Conservation (phyloP, 495 filamentous ascomycete species). For the Wilcoxina mikolae region DNA sequence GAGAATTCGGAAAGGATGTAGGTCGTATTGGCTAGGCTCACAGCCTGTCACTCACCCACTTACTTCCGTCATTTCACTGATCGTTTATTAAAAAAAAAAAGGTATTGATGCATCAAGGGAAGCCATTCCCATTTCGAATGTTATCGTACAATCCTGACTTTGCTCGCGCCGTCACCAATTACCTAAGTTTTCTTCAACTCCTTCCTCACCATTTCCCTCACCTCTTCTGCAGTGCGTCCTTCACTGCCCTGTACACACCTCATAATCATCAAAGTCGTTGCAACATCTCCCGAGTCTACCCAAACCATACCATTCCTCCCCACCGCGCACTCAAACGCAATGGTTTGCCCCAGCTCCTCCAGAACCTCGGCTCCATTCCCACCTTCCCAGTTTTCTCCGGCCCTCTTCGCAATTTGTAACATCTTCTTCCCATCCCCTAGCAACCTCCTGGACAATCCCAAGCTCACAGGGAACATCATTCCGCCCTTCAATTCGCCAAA, state of each 20-base stretch:
- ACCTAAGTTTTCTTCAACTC: constrained; percentile 35
- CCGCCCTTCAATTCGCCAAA: constrained; percentile 74
- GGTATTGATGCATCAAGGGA: no score
- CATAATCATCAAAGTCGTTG: constrained; percentile 61
- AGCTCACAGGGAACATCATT: constrained; percentile 69
- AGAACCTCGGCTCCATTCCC: constrained; percentile 56
- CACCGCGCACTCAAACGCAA: constrained; percentile 83
- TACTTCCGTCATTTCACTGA: no score
- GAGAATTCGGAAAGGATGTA: background rate
- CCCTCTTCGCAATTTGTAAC: constrained; percentile 32
- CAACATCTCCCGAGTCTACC: constrained; percentile 59
- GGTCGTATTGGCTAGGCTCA: background rate
- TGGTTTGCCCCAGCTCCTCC: constrained; percentile 63
- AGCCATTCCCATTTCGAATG: no score
- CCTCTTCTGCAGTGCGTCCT: constrained; percentile 50
- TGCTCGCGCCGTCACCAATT: no score
- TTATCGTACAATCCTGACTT: no score
- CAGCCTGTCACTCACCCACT: no score
- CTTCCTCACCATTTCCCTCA: constrained; percentile 65
- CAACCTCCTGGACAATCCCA: constrained; percentile 66
- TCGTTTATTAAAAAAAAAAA: no score
- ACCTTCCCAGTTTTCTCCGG: constrained; percentile 48
- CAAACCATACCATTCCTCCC: constrained; percentile 89
- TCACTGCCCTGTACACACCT: constrained; percentile 61
- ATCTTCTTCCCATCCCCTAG: constrained; percentile 32